Conservation (phyloP, 2,329 filamentous ascomycete genomes). For the Colletotrichum endophyticum region DNA sequence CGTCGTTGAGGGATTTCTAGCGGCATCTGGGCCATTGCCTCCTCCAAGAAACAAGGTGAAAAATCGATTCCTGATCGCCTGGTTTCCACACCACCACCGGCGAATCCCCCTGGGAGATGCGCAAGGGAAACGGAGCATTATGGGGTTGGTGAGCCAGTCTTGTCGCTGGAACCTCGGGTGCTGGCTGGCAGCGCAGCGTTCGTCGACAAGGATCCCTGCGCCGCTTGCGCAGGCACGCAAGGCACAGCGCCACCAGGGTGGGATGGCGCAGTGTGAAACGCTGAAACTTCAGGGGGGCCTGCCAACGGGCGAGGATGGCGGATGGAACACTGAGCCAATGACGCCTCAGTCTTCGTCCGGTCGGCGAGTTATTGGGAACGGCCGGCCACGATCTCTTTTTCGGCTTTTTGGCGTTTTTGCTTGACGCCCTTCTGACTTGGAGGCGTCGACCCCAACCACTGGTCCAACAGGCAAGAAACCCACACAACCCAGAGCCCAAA, state of each 20-base stretch:
- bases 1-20: not conserved
- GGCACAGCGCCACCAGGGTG: slow-evolving; percentile 15
- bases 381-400: slow-evolving; percentile 6
- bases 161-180: not conserved
- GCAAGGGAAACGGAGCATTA: not conserved
- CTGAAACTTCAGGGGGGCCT: slow-evolving; percentile 21
- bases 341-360: not conserved
- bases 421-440: not conserved
- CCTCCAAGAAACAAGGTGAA: not conserved
- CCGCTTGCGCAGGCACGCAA: slow-evolving; percentile 23
- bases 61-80: not conserved
- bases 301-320: slow-evolving; percentile 4
- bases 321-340: slow-evolving; percentile 14
- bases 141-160: not conserved
- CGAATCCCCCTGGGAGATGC: slow-evolving; percentile 5
- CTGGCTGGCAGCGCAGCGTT: not conserved
- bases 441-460: not conserved
- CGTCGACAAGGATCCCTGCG: not conserved
- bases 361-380: not conserved
- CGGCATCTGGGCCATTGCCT: slow-evolving; percentile 11
- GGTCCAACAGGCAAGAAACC: not conserved
- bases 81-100: slow-evolving; percentile 16
- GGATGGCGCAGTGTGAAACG: slow-evolving; percentile 22
- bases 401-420: not conserved
- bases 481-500: not conserved